Conservation (phyloP, 73 alveolate genomes). For the Paraurostyla sp. region DNA sequence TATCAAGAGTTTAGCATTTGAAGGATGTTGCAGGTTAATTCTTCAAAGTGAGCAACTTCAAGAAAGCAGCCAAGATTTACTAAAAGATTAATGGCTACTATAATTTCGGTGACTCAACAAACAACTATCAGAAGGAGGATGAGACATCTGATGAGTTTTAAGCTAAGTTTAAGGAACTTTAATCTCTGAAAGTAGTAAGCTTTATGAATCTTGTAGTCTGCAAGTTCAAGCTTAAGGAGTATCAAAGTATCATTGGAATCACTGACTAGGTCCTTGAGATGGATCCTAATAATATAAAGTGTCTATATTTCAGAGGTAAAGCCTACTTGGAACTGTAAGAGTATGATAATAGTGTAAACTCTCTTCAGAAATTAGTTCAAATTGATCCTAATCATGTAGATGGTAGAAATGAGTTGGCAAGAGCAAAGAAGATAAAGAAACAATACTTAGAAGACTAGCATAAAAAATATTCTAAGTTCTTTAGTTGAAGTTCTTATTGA, state of each 20-base stretch:
- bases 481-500: slow-evolving; percentile 3
- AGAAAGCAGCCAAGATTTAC: slow-evolving; percentile 73
- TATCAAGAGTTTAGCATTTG: slow-evolving; percentile 1
- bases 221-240: slow-evolving; percentile 63
- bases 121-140: slow-evolving; percentile 71
- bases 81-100: slow-evolving; percentile 71
- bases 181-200: slow-evolving; percentile 6
- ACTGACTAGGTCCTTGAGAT: slow-evolving; percentile 64
- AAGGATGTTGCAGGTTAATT: slow-evolving; percentile 68
- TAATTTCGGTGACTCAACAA: slow-evolving; percentile 71
- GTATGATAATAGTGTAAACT: slow-evolving; percentile 51
- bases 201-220: slow-evolving; percentile 73
- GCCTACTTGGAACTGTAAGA: slow-evolving; percentile 67
- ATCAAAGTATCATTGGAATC: slow-evolving; percentile 52
- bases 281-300: slow-evolving; percentile 57
- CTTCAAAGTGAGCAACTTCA: slow-evolving; percentile 55
- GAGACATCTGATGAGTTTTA: slow-evolving; percentile 60
- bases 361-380: neutral
- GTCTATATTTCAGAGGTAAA: slow-evolving; percentile 66
- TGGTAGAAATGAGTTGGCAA: slow-evolving; percentile 41
- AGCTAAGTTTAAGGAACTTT: neutral
- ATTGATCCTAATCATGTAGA: slow-evolving; percentile 65
- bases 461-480: slow-evolving; percentile 56
- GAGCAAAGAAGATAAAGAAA: slow-evolving; percentile 36
- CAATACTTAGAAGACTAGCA: slow-evolving; percentile 15